Conservation (phyloP, 495 filamentous ascomycete species). For the Bombardia bombarda region DNA sequence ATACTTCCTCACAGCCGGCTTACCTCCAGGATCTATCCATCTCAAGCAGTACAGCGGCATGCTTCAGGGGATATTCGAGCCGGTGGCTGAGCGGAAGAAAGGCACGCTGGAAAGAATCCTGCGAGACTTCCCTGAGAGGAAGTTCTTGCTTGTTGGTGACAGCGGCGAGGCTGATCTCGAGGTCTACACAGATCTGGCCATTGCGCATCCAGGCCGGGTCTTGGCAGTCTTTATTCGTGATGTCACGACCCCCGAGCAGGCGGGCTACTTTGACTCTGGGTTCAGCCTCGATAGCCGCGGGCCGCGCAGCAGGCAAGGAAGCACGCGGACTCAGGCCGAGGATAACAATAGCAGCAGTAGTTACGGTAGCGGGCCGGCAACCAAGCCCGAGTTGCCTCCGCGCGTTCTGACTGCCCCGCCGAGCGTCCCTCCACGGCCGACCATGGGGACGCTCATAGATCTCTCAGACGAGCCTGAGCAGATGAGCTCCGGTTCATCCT, state of each 20-base stretch:
- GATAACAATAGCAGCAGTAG: constrained; percentile 7
- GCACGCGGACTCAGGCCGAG: constrained; percentile 7
- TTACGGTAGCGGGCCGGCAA: constrained; percentile 17
- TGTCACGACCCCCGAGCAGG: constrained; percentile 66
- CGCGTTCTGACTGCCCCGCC: constrained; percentile 19
- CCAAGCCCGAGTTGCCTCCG: constrained; percentile 28
- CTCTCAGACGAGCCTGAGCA: constrained; percentile 46
- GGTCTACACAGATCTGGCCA: constrained; percentile 88
- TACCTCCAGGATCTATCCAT: constrained; percentile 85
- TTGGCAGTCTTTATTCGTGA: constrained; percentile 85
- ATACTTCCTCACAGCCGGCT: constrained; percentile 69
- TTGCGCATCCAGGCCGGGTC: constrained; percentile 74
- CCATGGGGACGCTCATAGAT: constrained; percentile 56
- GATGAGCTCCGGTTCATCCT: too few species aligned
- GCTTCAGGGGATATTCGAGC: constrained; percentile 96
- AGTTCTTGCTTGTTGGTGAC: constrained; percentile 88
- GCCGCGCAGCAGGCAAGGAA: constrained; percentile 16
- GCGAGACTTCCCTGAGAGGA: constrained; percentile 79
- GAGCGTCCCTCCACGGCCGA: constrained; percentile 20
- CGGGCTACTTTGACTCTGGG: constrained; percentile 69
- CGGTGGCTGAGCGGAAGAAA: constrained; percentile 90
- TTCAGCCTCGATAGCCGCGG: constrained; percentile 23
- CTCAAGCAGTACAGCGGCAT: constrained; percentile 93
- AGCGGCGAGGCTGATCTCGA: constrained; percentile 96
- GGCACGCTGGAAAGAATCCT: constrained; percentile 76